phyloP scores from a whole-genome alignment of 257 asterid species.

The Solanum rostratum region DNA sequence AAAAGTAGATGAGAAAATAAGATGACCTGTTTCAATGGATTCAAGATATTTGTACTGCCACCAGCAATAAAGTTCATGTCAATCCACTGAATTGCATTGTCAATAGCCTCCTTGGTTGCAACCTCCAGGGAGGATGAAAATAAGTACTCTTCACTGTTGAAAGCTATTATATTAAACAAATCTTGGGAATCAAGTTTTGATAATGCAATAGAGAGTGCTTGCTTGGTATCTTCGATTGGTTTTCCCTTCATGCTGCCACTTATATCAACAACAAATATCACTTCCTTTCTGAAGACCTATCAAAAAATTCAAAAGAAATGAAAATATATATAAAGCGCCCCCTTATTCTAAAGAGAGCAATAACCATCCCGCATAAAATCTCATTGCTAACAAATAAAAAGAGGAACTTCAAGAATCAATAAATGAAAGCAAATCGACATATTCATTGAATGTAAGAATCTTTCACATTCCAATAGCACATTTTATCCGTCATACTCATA shows the following conservation, averaged over 20 bases:
- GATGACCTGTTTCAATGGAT: constrained; percentile 49
- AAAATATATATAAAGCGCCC: background rate
- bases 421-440: background rate
- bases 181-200: constrained; percentile 47
- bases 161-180: constrained; percentile 46
- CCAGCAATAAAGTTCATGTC: constrained; percentile 49
- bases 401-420: background rate
- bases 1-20: constrained; percentile 2
- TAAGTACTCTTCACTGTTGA: constrained; percentile 37
- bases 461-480: background rate
- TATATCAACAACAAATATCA: constrained; percentile 62
- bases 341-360: too few relatives aligned
- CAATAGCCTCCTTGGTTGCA: constrained; percentile 42
- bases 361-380: background rate
- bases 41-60: constrained; percentile 53
- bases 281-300: constrained; percentile 54
- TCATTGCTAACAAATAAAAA: background rate
- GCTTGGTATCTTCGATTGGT: constrained; percentile 50
- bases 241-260: constrained; percentile 70
- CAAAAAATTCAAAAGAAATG: background rate
- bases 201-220: constrained; percentile 48
- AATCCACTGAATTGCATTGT: constrained; percentile 46
- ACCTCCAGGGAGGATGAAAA: constrained; percentile 46
- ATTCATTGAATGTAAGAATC: background rate
- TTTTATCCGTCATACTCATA: background rate